Percentiles rank a stretch among this genome's conserved stretches.
Conservation (phyloP, 352 stramenopile species). For the Globisporangium carolinianum region DNA sequence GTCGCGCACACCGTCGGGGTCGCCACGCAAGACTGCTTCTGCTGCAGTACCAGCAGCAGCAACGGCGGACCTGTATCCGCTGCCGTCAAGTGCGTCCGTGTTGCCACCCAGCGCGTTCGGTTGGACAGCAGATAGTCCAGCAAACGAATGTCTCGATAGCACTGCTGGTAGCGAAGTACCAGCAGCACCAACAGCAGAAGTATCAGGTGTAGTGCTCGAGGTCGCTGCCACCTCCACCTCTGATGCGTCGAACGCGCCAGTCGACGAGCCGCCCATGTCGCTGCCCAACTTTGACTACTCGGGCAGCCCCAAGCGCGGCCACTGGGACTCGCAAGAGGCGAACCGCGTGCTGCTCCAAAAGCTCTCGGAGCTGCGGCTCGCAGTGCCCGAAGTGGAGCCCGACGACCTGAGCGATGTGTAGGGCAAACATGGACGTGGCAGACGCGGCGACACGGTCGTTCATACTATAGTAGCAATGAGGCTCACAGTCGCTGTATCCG, state of each 20-base stretch:
- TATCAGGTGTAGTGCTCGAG: too few relatives aligned
- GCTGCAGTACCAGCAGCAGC: neutral
- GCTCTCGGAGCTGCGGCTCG: conserved; percentile 16
- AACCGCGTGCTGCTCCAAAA: conserved; percentile 15
- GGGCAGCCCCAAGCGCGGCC: conserved; percentile 3
- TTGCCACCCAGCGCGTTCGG: too few relatives aligned
- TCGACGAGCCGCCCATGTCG: neutral
- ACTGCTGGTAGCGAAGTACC: too few relatives aligned
- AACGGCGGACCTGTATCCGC: too few relatives aligned
- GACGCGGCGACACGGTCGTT: too few relatives aligned
- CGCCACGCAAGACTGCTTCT: neutral
- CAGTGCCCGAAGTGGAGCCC: conserved; percentile 4
- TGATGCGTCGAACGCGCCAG: neutral
- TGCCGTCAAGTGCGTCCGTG: too few relatives aligned
- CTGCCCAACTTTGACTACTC: conserved; percentile 15
- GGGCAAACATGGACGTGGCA: neutral
- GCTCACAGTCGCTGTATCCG: too few relatives aligned
- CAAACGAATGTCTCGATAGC: too few relatives aligned
- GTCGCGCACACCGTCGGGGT: neutral
- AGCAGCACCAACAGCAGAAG: neutral
- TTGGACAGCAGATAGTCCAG: too few relatives aligned
- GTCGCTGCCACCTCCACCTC: neutral
- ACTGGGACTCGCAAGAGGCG: conserved; percentile 19
- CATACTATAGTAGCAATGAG: too few relatives aligned
- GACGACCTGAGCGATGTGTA: conserved; percentile 1